Evolutionary conservation across 108 stramenopile species (phyloP), one percentile per base, ranked within the genome.

Genomic region (Cyclotella distinguenda): DNA sequence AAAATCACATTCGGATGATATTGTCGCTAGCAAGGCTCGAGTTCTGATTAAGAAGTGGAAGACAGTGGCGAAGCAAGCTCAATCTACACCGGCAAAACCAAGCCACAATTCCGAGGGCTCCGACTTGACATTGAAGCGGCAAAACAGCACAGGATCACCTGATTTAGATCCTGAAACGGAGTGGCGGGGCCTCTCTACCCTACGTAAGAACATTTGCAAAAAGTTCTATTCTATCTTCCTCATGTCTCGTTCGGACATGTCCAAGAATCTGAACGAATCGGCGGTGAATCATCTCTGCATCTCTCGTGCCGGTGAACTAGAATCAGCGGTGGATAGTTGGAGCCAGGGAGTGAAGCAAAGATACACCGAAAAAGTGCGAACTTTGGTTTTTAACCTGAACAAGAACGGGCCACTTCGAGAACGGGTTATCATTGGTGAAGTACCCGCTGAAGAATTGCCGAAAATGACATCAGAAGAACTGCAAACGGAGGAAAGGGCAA

Each of bases 1-100:
- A 48, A 95, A 95, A 64, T 63, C 66, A 10, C 86, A 92, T 53
- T 35, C 38, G 18, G 57, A 76, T 25, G 70, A 39, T 2, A 45
- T 68, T 33, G 63, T 91, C 6, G 79, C 86, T 3, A 70, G 54
- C 18, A 55, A 49, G 12, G 89, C 91, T 38, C 89, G 89, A 47
- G 59, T 60, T 6, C 54, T 95, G 51, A 83, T 95, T 11, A 91
- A 90, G 61, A 89, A 90, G 51, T 95, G 94, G 94, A 95, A 95
- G 66, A 61, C 87, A 44, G 69, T 88, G 0, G 93, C 94, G n/a
- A 72, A 78, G 34, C 61, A 71, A 44, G 68, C 77, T 66, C 84
- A 68, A 67, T 38, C 28, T 39, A 43, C 33, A 50, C 22, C 53
- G 28, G 33, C 58, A 23, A 22, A 19, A 34, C 9, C 35, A 31